These are phyloP conservation scores for Fusarium temperatum DNA, from an alignment of 2,329 filamentous ascomycete genomes.

Conservation along the genomic window DNA sequence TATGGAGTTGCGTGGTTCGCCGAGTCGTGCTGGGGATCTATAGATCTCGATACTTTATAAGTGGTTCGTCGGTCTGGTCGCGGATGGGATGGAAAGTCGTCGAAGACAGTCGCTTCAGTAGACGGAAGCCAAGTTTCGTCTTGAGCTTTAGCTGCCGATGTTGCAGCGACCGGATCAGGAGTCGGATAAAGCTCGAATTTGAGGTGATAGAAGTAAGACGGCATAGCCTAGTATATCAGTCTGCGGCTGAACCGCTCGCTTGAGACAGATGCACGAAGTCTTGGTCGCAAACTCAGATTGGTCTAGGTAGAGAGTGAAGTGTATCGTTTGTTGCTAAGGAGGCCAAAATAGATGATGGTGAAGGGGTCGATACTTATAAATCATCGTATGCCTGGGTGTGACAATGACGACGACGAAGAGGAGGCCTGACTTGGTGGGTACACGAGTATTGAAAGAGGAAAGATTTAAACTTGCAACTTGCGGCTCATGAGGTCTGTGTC, in stretches of 20 bases:
- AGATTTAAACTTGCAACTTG: neutral
- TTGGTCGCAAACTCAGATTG: neutral
- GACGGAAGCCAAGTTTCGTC: constrained; percentile 61
- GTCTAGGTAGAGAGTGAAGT: neutral
- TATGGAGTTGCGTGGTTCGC: neutral
- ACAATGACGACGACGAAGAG: neutral
- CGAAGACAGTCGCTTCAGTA: constrained; percentile 61
- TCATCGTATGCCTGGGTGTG: constrained; percentile 27
- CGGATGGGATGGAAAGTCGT: constrained; percentile 62
- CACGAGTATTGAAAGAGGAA: constrained; percentile 7
- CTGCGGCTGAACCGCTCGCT: neutral
- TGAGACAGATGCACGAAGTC: neutral
- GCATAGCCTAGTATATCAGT: constrained; percentile 55
- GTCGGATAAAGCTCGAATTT: constrained; percentile 71
- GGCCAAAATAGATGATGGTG: constrained; percentile 32
- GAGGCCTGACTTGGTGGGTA: neutral
- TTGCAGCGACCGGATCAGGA: constrained; percentile 46
- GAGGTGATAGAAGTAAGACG: constrained; percentile 72
- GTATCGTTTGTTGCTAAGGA: constrained; percentile 23
- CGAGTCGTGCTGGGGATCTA: neutral
- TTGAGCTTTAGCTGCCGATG: constrained; percentile 12
- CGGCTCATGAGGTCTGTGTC: constrained; percentile 15
- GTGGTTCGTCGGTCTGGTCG: constrained; percentile 39
- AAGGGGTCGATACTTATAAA: neutral
- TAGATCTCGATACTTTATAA: constrained; percentile 15